Conservation (phyloP, 257 asterid species). For the Solanum chmielewskii region DNA sequence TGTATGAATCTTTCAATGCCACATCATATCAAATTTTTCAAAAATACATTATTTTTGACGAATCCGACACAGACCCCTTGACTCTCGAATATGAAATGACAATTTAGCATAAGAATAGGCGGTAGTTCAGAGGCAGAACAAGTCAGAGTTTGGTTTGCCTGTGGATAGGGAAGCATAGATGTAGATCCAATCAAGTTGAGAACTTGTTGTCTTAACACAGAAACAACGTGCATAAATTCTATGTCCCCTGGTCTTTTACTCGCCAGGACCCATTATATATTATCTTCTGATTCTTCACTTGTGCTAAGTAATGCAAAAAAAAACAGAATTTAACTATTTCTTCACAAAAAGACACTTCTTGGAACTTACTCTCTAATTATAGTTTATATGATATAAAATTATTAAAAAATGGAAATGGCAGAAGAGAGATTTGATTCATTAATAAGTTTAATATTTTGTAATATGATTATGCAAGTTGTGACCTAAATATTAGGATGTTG, state of each 20-base stretch:
- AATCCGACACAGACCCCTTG: not conserved
- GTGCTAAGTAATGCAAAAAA: not conserved
- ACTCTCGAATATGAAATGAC: not conserved
- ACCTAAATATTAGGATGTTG: not conserved
- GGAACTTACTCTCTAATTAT: slow-evolving; percentile 1
- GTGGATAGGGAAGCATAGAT: slow-evolving; percentile 45
- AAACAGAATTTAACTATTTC: not conserved
- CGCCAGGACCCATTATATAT: slow-evolving; percentile 7
- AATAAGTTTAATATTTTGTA: too few relatives aligned
- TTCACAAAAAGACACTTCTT: slow-evolving; percentile 3
- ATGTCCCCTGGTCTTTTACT: slow-evolving; percentile 36
- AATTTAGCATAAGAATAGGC: not conserved
- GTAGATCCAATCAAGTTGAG: slow-evolving; percentile 43
- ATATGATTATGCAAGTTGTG: not conserved
- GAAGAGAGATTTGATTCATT: not conserved
- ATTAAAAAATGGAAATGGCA: not conserved
- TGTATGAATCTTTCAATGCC: not conserved
- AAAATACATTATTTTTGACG: not conserved
- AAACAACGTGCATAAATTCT: slow-evolving; percentile 5
- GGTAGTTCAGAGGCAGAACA: slow-evolving; percentile 16
- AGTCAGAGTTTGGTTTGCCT: slow-evolving; percentile 32
- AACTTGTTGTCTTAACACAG: slow-evolving; percentile 7
- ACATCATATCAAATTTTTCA: too few relatives aligned
- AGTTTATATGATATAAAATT: not conserved
- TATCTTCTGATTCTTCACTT: slow-evolving; percentile 18